Conservation (phyloP, 106 monocot species). For the Xerophyta viscosa region DNA sequence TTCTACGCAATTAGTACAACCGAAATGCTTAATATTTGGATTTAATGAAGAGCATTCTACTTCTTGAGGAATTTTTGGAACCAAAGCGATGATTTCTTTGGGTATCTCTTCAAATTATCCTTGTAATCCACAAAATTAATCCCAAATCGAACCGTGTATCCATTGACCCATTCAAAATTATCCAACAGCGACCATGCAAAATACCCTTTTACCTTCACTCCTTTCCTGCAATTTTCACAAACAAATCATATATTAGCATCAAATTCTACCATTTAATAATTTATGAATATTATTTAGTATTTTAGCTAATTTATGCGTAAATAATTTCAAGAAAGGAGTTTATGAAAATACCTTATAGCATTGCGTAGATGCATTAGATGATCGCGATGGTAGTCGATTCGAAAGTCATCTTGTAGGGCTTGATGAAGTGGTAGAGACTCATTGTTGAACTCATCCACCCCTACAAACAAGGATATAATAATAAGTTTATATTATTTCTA, state of each 20-base stretch:
- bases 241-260: not conserved
- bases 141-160: slow-evolving; percentile 39
- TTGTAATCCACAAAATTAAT: slow-evolving; percentile 26
- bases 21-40: too few species aligned
- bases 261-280: not conserved
- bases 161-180: slow-evolving; percentile 36
- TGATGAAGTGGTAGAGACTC: slow-evolving; percentile 14
- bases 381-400: slow-evolving; percentile 14
- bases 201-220: slow-evolving; percentile 33
- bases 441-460: slow-evolving; percentile 24
- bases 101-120: slow-evolving; percentile 31
- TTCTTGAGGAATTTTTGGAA: slow-evolving; percentile 22
- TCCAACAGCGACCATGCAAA: slow-evolving; percentile 43
- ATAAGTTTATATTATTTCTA: too few species aligned
- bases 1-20: too few species aligned
- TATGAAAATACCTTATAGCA: slow-evolving; percentile 22
- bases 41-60: slow-evolving; percentile 2
- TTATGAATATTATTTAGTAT: not conserved
- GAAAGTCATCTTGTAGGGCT: slow-evolving; percentile 19
- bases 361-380: slow-evolving; percentile 17
- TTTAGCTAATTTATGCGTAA: too few species aligned
- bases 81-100: slow-evolving; percentile 40
- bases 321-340: too few species aligned
- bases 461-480: slow-evolving; percentile 7
- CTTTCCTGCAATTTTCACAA: slow-evolving; percentile 35